Base-by-base conservation (phyloP, 306 rosid genomes). In the Macrotyloma uniflorum region DNA sequence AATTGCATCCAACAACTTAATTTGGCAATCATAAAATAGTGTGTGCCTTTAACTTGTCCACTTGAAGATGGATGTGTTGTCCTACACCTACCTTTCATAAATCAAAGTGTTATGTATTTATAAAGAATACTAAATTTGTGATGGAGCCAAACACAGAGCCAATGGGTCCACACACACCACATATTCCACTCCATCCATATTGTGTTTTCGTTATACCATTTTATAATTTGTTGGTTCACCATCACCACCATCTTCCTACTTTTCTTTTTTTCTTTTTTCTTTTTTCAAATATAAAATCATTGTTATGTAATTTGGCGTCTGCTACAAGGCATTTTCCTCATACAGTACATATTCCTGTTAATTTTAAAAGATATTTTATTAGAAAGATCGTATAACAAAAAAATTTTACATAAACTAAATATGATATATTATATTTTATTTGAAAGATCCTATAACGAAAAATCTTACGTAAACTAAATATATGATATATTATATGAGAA, bases 121-220 rank as follows among this genome's bases (percentile, higher is more conserved):
- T 19, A 13, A 12, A 0, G 4, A 12, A 10, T 51, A 20, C 6
- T 1, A 22, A 13, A 8, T 38, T 71, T 38, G 66, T 45, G 32
- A 38, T 36, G 1, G 9, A 26, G 23, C 55, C 66, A 59, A 30
- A 72, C n/a, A 38, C n/a, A 45, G 7, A 61, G 16, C 11, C 61
- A 55, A 11, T 36, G 50, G 81, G 67, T 68, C 77, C 67, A 2
- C 49, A 18, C 81, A 47, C 59, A 42, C 55, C 63, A 22, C 79
- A 80, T 24, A 50, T 32, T 38, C 66, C 63, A 70, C 62, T 59
- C 35, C 5, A 5, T 57, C 33, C 58, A 4, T 54, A 9, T 9
- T 14, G 11, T 32, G 30, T 42, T 64, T 6, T 47, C 19, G 11
- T 76, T 63, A 35, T 15, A 54, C 59, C 69, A 55, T 18, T 78